Conservation (phyloP, 441 rosid genomes). For the Flueggea neowawraea region DNA sequence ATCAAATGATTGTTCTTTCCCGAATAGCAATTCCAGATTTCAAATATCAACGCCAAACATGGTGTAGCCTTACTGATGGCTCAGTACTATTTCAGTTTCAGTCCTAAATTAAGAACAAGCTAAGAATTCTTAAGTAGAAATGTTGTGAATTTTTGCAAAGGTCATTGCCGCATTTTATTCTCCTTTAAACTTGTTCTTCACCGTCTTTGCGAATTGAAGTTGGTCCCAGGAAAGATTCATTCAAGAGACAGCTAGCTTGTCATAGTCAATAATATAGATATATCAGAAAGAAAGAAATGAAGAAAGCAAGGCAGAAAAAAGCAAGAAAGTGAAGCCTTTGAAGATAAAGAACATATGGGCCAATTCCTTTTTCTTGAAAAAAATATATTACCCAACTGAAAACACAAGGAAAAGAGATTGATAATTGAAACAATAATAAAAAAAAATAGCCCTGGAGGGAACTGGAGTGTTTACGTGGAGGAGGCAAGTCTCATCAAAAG, state of each 20-base stretch:
- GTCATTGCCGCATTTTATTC: no score
- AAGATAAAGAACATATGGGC: conserved; percentile 15
- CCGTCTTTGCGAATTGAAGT: background rate
- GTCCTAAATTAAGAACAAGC: no score
- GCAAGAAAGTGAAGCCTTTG: conserved; percentile 4
- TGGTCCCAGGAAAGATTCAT: conserved; percentile 6
- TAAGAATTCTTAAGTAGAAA: no score
- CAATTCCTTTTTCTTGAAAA: conserved; percentile 19
- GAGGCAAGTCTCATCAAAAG: conserved; percentile 59
- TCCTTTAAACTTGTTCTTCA: no score
- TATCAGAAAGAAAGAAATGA: no score
- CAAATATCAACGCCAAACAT: no score
- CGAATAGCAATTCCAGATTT: no score
- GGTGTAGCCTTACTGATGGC: no score
- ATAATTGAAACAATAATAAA: background rate
- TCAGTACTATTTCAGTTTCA: no score
- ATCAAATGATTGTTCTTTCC: no score
- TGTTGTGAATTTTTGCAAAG: no score
- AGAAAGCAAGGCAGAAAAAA: background rate
- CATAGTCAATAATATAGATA: conserved; percentile 3
- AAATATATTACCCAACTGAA: no score
- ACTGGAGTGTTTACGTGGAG: conserved; percentile 29
- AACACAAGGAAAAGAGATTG: background rate
- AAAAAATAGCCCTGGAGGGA: conserved; percentile 18
- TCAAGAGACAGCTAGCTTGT: conserved; percentile 4